Percentiles rank a stretch among this genome's conserved stretches.
These are phyloP conservation scores for Yarrowia deformans DNA, from an alignment of 805 yeast genomes.

Conservation along the genomic window DNA sequence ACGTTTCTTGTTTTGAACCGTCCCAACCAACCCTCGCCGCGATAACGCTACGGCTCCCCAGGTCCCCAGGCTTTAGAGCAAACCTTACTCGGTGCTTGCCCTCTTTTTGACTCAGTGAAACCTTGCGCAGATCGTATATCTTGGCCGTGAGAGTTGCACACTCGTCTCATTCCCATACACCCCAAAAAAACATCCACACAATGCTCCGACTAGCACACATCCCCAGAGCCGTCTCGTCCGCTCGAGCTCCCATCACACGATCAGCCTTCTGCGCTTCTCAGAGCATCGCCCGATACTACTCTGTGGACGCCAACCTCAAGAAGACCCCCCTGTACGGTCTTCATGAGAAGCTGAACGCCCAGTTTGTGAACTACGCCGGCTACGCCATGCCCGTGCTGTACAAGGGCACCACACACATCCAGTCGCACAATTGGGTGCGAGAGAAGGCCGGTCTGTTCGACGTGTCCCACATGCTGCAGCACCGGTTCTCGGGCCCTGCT, in stretches of 20 bases:
- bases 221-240: slow-evolving; percentile 3
- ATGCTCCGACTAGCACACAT: slow-evolving; percentile 29
- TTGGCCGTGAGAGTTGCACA: neutral
- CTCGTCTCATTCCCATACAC: neutral
- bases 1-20: neutral
- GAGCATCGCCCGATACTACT: slow-evolving; percentile 20
- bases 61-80: slow-evolving; percentile 6
- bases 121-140: slow-evolving; percentile 38
- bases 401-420: slow-evolving; percentile 83
- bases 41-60: slow-evolving; percentile 36
- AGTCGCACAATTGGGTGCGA: slow-evolving; percentile 95
- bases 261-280: neutral
- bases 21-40: slow-evolving; percentile 29
- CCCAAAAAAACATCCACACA: neutral
- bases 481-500: slow-evolving; percentile 72
- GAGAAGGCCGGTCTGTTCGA: slow-evolving; percentile 88
- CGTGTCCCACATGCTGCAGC: slow-evolving; percentile 98
- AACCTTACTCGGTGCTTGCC: slow-evolving; percentile 37
- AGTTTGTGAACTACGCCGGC: slow-evolving; percentile 97
- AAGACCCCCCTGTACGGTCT: slow-evolving; percentile 84
- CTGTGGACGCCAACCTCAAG: slow-evolving; percentile 39
- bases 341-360: slow-evolving; percentile 80
- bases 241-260: neutral
- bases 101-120: slow-evolving; percentile 34
- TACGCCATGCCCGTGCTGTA: slow-evolving; percentile 93